Evolutionary conservation across 1,139 yeast species (phyloP).

Genomic region (Kodamaea sp.): DNA sequence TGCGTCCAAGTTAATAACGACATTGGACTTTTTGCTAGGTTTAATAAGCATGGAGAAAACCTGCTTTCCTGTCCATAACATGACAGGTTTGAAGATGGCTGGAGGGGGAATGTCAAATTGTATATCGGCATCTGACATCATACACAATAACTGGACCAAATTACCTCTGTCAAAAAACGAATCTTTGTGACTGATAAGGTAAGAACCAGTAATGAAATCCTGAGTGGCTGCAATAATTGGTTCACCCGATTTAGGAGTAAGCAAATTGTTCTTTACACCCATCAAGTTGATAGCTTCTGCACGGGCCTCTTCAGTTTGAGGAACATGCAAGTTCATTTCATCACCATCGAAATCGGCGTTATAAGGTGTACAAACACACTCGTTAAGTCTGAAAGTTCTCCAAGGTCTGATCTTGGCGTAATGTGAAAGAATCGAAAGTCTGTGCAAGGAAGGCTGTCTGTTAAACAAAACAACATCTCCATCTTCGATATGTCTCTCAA

Average conservation of each 20-base stretch:
- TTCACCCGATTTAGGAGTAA: slow-evolving; percentile 97
- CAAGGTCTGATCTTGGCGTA: slow-evolving; percentile 96
- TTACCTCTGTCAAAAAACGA: slow-evolving; percentile 88
- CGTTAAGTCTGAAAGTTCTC: slow-evolving; percentile 96
- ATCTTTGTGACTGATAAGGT: slow-evolving; percentile 88
- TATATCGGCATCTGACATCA: slow-evolving; percentile 92
- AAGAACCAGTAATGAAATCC: slow-evolving; percentile 97
- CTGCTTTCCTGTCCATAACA: slow-evolving; percentile 97
- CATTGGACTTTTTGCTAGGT: slow-evolving; percentile 76
- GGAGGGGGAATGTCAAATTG: slow-evolving; percentile 97
- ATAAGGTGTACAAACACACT: slow-evolving; percentile 99
- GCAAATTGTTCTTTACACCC: slow-evolving; percentile 95
- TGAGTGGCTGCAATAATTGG: slow-evolving; percentile 99
- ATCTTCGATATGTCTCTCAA: slow-evolving; percentile 97
- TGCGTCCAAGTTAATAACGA: slow-evolving; percentile 88
- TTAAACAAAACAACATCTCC: slow-evolving; percentile 95
- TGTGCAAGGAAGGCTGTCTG: slow-evolving; percentile 96
- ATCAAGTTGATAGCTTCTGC: slow-evolving; percentile 96
- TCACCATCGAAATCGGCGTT: slow-evolving; percentile 99
- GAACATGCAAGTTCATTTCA: slow-evolving; percentile 98
- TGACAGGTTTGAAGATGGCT: slow-evolving; percentile 82
- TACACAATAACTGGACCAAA: slow-evolving; percentile 77
- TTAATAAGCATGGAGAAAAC: slow-evolving; percentile 82
- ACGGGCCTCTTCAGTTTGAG: slow-evolving; percentile 98
- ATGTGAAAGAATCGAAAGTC: slow-evolving; percentile 91